Percentiles rank a stretch among this genome's conserved stretches.
These are phyloP conservation scores for Rhizopogon vesiculosus DNA, from an alignment of 768 basidiomycete genomes.

Conservation along the genomic window DNA sequence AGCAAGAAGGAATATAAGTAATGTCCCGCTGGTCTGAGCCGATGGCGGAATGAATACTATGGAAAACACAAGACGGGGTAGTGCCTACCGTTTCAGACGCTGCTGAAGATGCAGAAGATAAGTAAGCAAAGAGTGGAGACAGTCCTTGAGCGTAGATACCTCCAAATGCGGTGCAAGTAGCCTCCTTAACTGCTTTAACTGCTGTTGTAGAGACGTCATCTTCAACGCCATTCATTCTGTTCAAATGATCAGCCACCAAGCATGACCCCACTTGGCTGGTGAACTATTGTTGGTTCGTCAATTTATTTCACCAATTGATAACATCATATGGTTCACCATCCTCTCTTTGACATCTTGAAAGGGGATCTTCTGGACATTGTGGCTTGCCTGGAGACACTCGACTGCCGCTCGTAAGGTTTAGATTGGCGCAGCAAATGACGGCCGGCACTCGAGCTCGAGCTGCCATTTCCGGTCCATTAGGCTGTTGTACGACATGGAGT, in stretches of 20 bases:
- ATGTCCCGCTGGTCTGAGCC: conserved; percentile 10
- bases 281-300: conserved; percentile 1
- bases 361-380: conserved; percentile 13
- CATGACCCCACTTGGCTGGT: conserved; percentile 13
- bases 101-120: conserved; percentile 3
- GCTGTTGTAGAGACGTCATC: conserved; percentile 11
- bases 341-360: conserved; percentile 16
- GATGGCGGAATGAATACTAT: too few species aligned
- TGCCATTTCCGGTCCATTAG: background rate
- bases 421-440: background rate
- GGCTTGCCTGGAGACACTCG: conserved; percentile 5
- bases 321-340: conserved; percentile 7
- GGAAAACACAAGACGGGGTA: background rate
- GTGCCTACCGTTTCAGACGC: conserved; percentile 17
- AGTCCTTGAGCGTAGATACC: conserved; percentile 2
- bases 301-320: background rate
- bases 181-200: conserved; percentile 18
- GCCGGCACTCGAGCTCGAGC: background rate
- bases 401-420: background rate
- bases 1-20: conserved; percentile 14
- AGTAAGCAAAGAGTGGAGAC: conserved; percentile 4
- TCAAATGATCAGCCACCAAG: conserved; percentile 15
- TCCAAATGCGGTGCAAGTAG: conserved; percentile 13
- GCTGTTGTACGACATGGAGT: background rate
- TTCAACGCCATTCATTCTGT: background rate